Base-by-base conservation (phyloP, 805 yeast genomes). In the Metschnikowia lunata region DNA sequence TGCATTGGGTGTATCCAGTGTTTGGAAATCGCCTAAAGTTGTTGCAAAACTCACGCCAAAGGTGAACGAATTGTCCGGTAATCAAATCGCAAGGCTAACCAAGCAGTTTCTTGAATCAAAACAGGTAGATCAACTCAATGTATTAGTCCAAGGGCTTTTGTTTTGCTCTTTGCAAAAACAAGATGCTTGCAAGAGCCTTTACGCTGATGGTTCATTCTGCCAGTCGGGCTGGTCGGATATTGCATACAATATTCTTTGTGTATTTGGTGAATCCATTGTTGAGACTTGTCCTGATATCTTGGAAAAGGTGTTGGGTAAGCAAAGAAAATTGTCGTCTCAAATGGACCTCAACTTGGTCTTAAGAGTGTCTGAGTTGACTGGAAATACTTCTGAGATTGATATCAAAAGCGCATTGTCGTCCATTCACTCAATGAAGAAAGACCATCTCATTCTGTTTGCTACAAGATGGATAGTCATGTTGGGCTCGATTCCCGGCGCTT, bases 401-500 rank as follows among this genome's bases (percentile, higher is more conserved):
- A 11, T 39, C 47, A 13, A 48, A 39, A 7, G 37, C 28, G 34
- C 40, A 29, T 9, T 10, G 28, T 40, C 14, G 47, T 60, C 27
- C 12, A 35, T 39, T 42, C 66, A 8, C 27, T 46, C 30, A 43
- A 55, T 11, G 42, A 39, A 42, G 13, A 9, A 42, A 4, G 28
- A 37, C 3, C 13, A 26, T 11, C 23, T 45, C 9, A 13, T 47
- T 8, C 41, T 40, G 1, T 43, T 47, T 11, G 40, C 61, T 1
- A 38, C 54, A 8, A 75, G 87, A 53, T 84, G 88, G 88, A 54
- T 72, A 33, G 74, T 82, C 0, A 46, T 83, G 1, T 43, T 73
- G 34, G 66, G 77, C 51, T 37, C 46, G 6, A 49, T 62, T 37
- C 67, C 75, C 51, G 33, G 60, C 0, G 34, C 49, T 1, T 50